These are phyloP conservation scores for Trichoderma erinaceum DNA, from an alignment of 495 filamentous ascomycete species.

Conservation along the genomic window DNA sequence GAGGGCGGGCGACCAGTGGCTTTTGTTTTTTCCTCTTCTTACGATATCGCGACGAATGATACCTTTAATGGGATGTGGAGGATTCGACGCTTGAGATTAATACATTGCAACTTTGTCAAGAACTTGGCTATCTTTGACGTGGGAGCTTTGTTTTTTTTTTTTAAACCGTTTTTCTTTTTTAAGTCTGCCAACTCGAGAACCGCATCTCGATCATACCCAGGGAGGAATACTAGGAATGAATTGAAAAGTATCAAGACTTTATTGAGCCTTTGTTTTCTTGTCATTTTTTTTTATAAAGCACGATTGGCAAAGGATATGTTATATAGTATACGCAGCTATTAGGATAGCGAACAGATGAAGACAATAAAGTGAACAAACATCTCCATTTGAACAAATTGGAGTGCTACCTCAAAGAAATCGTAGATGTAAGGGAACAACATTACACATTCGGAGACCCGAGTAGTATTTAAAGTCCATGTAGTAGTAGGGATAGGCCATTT, in stretches of 20 bases:
- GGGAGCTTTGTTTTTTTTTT: slow-evolving; percentile 2
- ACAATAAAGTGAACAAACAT: neutral
- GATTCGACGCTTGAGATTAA: neutral
- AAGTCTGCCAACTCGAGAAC: neutral
- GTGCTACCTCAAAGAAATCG: too few species aligned
- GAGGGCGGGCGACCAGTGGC: neutral
- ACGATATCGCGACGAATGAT: neutral
- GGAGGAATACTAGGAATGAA: neutral
- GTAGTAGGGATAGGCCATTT: too few species aligned
- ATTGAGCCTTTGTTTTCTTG: neutral
- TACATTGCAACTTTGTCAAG: neutral
- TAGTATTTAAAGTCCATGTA: too few species aligned
- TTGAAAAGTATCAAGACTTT: slow-evolving; percentile 5
- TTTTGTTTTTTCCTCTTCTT: neutral
- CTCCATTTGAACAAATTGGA: too few species aligned
- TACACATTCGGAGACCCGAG: too few species aligned
- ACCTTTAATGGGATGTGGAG: neutral
- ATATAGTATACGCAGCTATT: neutral
- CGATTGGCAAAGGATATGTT: neutral
- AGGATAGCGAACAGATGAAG: slow-evolving; percentile 4
- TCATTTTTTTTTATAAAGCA: neutral
- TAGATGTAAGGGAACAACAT: too few species aligned
- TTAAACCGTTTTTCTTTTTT: neutral
- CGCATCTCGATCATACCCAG: slow-evolving; percentile 9
- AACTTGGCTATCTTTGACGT: slow-evolving; percentile 1